A percentile compares a stretch with the other conserved stretches of the same genome.
Evolutionary conservation across 192 early-diverging fungal species (phyloP).

Genomic region (Gamsiella multidivaricata): DNA sequence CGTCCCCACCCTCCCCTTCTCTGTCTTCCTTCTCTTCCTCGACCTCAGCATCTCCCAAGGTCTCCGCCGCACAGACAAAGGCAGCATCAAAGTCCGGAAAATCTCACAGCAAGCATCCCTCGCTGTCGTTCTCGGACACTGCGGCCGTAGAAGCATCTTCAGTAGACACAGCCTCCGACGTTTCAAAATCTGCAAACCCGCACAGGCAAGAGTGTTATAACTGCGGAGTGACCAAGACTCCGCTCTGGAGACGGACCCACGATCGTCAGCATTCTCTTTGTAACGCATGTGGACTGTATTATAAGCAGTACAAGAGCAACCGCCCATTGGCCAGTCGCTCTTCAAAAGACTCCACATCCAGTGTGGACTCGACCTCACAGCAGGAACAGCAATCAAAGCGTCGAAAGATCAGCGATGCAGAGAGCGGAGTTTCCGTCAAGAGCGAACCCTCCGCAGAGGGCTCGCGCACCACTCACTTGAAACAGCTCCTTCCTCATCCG

Average conservation of each 20-base stretch:
- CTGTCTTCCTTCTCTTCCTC: not conserved
- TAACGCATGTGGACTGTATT: constrained; percentile 97
- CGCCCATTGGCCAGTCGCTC: constrained; percentile 69
- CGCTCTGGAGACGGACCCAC: constrained; percentile 89
- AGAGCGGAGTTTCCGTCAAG: not conserved
- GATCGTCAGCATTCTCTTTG: constrained; percentile 84
- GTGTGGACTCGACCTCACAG: not conserved
- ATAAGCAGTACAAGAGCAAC: constrained; percentile 89
- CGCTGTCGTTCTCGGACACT: not conserved
- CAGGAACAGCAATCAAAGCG: constrained; percentile 21
- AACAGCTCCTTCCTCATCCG: constrained; percentile 35
- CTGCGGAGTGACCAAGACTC: constrained; percentile 85
- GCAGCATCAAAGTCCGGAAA: not conserved
- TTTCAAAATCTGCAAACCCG: not conserved
- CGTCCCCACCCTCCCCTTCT: constrained; percentile 7
- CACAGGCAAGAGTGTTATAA: constrained; percentile 66
- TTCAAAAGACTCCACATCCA: not conserved
- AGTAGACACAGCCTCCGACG: not conserved
- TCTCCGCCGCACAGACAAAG: not conserved
- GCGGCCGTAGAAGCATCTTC: not conserved
- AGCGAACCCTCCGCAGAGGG: constrained; percentile 16
- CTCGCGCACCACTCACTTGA: constrained; percentile 20
- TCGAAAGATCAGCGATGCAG: constrained; percentile 22
- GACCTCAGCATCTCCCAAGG: not conserved
- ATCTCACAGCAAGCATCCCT: constrained; percentile 6